Evolutionary conservation across 768 basidiomycete genomes (phyloP), one percentile per base, ranked within the genome.

Genomic region (Panellus pusillus): DNA sequence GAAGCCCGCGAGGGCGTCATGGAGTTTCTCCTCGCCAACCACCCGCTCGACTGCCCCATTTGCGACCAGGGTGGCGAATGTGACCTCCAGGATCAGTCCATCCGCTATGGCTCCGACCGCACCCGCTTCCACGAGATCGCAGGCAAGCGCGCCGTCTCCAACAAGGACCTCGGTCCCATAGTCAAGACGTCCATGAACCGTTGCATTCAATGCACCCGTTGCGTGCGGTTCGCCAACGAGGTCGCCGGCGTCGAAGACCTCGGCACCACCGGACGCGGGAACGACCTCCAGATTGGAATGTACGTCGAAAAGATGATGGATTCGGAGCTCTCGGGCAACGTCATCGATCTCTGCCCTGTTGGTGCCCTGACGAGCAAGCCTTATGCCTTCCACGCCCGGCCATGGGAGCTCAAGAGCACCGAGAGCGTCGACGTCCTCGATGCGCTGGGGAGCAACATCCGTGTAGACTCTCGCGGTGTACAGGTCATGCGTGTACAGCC

Each of bases 31-130:
- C 84, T 98, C 55, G 84, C 96, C 54, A 98, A 99, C 72, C 97
- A 99, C 66, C 97, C 97, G 2, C 80, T 99, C 51, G 97, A 99
- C 70, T 99, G 97, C 72, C 97, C 97, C 18, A 90, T 98, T 59
- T 99, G 97, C 65, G 97, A 99, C 69, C 95, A 98, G 73, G 96
- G 95, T 68, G 96, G 97, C 53, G 95, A 98, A 80, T 99, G 95
- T 70, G 95, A 98, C 69, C 81, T 98, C 7, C 96, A 98, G 76
- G 96, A 98, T 73, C 96, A 98, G 71, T 96, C 96, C 13, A 98
- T 98, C 94, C 89, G 96, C 49, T 99, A 98, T 66, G 97, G 97
- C 38, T 90, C 95, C 7, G 97, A 99, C 74, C 89, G 97, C 56
- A 89, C 93, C 1, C 88, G 97, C 40, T 98, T 98, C 84, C 97